Evolutionary conservation across 495 filamentous ascomycete genomes (phyloP), one percentile per base, ranked within the genome.

Genomic region (Peziza echinospora): DNA sequence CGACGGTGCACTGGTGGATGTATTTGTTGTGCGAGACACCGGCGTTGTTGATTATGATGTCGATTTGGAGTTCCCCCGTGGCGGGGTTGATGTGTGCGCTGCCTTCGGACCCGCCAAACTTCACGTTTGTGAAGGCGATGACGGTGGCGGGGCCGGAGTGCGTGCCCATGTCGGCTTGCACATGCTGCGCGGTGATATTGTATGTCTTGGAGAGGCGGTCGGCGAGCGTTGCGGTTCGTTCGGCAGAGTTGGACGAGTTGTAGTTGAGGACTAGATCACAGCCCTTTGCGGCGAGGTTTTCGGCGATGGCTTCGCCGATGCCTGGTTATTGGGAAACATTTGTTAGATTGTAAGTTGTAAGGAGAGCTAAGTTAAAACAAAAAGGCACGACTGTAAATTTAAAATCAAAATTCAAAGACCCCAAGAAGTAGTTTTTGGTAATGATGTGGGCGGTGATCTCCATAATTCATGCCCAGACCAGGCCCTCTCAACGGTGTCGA

Each of bases 1-100:
- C 69, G 4, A 67, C 42, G 0, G 60, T 71, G 43, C 76, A 53
- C 45, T 75, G 66, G 46, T 75, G 70, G 5, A 93, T 55, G 24
- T 59, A 59, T 10, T 69, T 62, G 62, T 85, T 78, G 23, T 55
- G 57, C 1, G 75, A 67, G 7, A 87, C 65, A 47, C 77, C 85
- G 39, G 85, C 84, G 60, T 92, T 92, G 70, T 93, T 91, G 65
- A 93, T 66, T 22, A 92, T 62, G 52, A 93, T 83, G 60, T 93
- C 82, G 62, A 93, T 73, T 50, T 77, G 75, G 61, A 86, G 49
- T 23, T 51, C 48, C 24, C 41, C 43, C 4, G n/a, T 43, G 24
- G 50, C 53, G 42, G 74, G 56, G 43, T 55, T 55, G 57, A 72
- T 48, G 26, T 45, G 39, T 16, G 46, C 21, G n/a, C 1, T 3